Evolutionary conservation across 441 rosid genomes (phyloP).

Genomic region (Metrosideros polymorpha): DNA sequence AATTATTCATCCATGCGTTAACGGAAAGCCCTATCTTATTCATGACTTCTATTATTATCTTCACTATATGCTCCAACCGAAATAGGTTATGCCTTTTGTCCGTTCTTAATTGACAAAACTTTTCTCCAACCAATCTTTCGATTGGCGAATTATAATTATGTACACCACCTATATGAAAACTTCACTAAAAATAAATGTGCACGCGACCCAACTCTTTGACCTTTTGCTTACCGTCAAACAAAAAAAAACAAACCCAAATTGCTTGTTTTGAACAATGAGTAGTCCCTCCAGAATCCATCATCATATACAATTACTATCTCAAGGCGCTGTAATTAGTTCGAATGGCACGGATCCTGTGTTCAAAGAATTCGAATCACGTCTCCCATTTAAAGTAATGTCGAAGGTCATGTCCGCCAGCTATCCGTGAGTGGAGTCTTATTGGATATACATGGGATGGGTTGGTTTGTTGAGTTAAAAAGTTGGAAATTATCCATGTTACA

Average conservation of each 20-base stretch:
- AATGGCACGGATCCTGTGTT: too few relatives aligned
- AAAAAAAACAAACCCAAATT: accelerated
- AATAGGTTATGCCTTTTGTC: not conserved
- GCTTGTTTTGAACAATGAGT: not conserved
- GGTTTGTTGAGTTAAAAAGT: not conserved
- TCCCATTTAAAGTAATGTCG: too few relatives aligned
- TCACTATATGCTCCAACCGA: not conserved
- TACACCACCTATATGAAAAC: not conserved
- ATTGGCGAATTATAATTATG: not conserved
- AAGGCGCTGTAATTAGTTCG: too few relatives aligned
- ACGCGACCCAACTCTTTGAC: not conserved
- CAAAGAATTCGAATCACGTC: too few relatives aligned
- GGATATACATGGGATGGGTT: not conserved
- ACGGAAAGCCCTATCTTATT: too few relatives aligned
- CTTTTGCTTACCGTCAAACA: not conserved
- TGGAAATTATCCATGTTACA: not conserved
- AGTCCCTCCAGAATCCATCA: not conserved
- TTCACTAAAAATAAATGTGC: not conserved
- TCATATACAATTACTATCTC: not conserved
- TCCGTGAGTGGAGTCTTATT: not conserved
- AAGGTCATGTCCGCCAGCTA: not conserved
- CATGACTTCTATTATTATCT: too few relatives aligned
- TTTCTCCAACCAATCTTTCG: not conserved
- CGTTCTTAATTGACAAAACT: not conserved
- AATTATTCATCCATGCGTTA: too few relatives aligned